Evolutionary conservation across 768 basidiomycete genomes (phyloP), one percentile per base, ranked within the genome.

Genomic region (Termitomyces sp.): DNA sequence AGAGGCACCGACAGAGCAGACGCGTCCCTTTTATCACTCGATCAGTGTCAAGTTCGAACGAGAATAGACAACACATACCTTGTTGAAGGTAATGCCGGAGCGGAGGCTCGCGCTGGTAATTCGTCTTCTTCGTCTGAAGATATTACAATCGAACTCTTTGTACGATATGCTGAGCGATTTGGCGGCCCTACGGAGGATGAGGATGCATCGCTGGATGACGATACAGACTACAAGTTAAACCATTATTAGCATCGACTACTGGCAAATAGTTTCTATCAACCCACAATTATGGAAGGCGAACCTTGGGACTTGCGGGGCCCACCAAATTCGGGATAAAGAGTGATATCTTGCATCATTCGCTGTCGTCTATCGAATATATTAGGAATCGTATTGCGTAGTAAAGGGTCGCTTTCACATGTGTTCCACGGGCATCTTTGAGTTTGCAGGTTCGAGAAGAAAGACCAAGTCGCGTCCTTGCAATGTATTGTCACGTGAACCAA

Each of bases 101-200:
- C 42, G 4, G 28, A 47, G 34, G 62, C 37, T 42, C 54, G 63
- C 36, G 51, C 44, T 22, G 56, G 58, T 46, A 56, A 49, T 24
- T 61, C 57, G 31, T 71, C 71, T 46, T 73, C 73, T 50, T 76
- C 76, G 33, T 75, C 75, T 10, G 69, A 72, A 28, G 75, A 76
- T 39, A 76, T 58, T 22, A 75, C 62, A 24, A 71, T 51, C 5
- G 28, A 26, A 51, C 59, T 62, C 24, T 50, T 41, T 18, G 15
- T 52, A 62, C 48, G 65, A 39, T 26, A 50, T 47, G 31, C 58
- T 51, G 42, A 60, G 55, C 55, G 61, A 46, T 46, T 56, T 42
- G 44, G 41, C 16, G 31, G 44, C 13, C 33, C 60, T 53, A 22
- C 62, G 54, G 62, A 66, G 29, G 59, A 68, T 46, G 54, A 66